Percentiles rank a stretch among this genome's conserved stretches.
Evolutionary conservation across 2,329 filamentous ascomycete genomes (phyloP).

Genomic region (Monosporascus cannonballus): DNA sequence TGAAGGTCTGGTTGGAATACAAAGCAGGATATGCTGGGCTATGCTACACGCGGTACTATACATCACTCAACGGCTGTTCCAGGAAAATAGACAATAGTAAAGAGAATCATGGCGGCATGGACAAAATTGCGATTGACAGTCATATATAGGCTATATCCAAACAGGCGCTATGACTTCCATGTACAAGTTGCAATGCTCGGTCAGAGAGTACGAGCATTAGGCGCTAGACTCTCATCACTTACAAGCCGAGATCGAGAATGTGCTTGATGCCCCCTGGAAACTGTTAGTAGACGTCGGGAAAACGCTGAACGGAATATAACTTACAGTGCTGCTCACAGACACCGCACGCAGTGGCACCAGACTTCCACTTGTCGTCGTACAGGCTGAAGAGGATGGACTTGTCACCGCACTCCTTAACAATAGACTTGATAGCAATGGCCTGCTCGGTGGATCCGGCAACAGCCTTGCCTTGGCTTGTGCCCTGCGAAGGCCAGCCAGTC

Average conservation of each 20-base stretch:
- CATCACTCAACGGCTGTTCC: no score
- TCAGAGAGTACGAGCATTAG: no score
- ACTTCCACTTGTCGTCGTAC: slow-evolving; percentile 79
- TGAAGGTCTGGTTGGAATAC: neutral
- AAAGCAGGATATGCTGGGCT: no score
- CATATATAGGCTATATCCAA: no score
- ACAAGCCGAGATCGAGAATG: slow-evolving; percentile 6
- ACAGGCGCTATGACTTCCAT: no score
- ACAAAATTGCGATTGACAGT: no score
- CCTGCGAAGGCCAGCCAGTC: slow-evolving; percentile 78
- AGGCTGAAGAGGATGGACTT: slow-evolving; percentile 78
- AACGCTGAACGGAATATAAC: slow-evolving; percentile 28
- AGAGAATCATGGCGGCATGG: no score
- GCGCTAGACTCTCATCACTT: neutral
- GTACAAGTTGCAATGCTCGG: no score
- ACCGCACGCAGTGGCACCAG: slow-evolving; percentile 49
- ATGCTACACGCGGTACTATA: no score
- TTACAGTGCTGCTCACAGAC: slow-evolving; percentile 70
- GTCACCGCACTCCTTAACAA: slow-evolving; percentile 58
- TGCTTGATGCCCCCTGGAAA: slow-evolving; percentile 5
- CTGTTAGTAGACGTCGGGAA: neutral
- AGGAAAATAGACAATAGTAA: no score
- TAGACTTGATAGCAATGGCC: slow-evolving; percentile 63
- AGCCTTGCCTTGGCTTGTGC: slow-evolving; percentile 65
- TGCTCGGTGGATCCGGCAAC: slow-evolving; percentile 64